These are phyloP conservation scores for Boletus edulis DNA, from an alignment of 768 basidiomycete species.

Conservation along the genomic window DNA sequence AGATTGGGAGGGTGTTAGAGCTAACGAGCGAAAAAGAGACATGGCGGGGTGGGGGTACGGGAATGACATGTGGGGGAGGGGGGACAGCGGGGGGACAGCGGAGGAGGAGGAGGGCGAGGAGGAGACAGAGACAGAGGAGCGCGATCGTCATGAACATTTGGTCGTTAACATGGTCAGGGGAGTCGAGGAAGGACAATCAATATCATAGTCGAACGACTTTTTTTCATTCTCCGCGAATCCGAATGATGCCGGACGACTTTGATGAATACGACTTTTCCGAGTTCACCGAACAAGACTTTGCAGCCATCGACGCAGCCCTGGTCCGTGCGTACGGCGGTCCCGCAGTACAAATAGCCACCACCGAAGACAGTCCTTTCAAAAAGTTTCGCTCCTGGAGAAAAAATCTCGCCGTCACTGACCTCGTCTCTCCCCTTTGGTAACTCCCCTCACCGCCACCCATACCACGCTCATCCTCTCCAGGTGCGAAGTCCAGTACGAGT, in stretches of 20 bases:
- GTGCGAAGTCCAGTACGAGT: constrained; percentile 82
- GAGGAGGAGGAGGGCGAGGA: neutral
- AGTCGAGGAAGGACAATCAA: constrained; percentile 1
- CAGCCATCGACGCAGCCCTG: constrained; percentile 30
- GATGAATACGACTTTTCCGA: constrained; percentile 50
- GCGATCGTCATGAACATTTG: neutral
- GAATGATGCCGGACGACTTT: constrained; percentile 39
- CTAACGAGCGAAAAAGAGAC: constrained; percentile 13
- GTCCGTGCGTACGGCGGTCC: constrained; percentile 26
- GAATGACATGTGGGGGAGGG: neutral
- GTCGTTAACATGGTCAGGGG: too few relatives aligned
- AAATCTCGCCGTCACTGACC: constrained; percentile 58
- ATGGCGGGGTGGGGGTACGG: constrained; percentile 7
- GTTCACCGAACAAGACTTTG: constrained; percentile 58
- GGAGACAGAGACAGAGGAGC: constrained; percentile 6
- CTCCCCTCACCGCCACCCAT: constrained; percentile 1
- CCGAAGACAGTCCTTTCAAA: constrained; percentile 39
- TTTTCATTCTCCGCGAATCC: constrained; percentile 12
- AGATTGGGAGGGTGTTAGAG: neutral
- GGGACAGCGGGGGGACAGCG: neutral
- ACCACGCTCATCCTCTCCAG: constrained; percentile 34
- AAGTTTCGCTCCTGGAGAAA: constrained; percentile 43
- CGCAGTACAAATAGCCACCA: constrained; percentile 24
- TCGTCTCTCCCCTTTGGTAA: constrained; percentile 61
- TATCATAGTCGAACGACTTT: constrained; percentile 24